Conservation (phyloP, 2,329 filamentous ascomycete species). For the Colletotrichum chrysophilum region DNA sequence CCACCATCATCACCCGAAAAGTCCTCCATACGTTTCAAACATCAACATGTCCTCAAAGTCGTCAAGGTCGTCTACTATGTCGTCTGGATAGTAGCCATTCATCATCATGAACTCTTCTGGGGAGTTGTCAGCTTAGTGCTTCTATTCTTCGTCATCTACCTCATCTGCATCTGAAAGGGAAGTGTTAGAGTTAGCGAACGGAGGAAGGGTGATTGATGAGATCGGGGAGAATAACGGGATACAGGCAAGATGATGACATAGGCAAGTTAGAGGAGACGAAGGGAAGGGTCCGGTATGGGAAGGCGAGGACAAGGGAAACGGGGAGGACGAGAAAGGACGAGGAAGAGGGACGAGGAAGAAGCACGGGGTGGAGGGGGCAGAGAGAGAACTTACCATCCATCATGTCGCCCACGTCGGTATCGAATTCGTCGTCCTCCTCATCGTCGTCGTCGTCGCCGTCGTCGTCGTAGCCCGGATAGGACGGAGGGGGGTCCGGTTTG, state of each 20-base stretch:
- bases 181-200: neutral
- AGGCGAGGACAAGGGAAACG: neutral
- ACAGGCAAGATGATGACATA: neutral
- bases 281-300: neutral
- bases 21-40: neutral
- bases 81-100: constrained; percentile 1
- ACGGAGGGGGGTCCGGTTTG: constrained; percentile 13
- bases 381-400: constrained; percentile 6
- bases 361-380: neutral
- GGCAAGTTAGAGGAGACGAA: neutral
- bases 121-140: neutral
- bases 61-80: neutral
- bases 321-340: neutral
- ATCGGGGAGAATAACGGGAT: neutral
- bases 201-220: neutral
- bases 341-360: neutral
- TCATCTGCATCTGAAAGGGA: neutral
- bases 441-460: neutral
- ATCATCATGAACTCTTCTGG: constrained; percentile 3
- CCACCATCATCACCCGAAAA: neutral
- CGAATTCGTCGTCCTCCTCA: neutral
- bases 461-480: neutral
- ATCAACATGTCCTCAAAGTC: neutral
- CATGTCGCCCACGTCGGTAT: neutral
- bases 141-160: neutral